Evolutionary conservation across 1,284 basidiomycete species (phyloP), one percentile per base, ranked within the genome.

Genomic region (Stygiomarasmius scandens): DNA sequence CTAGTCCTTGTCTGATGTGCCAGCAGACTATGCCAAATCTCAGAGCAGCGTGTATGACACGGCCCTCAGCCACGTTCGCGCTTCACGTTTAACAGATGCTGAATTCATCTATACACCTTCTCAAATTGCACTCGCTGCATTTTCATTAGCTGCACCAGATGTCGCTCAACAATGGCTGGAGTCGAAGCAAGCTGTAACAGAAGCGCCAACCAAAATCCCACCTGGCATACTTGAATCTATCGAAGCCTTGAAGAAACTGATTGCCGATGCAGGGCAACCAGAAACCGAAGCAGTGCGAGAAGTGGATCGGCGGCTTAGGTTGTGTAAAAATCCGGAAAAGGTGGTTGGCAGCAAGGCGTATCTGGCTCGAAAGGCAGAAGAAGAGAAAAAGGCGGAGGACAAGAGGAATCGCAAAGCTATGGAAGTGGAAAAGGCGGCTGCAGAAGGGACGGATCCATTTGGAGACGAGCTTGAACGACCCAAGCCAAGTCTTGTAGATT

Each of bases 251-350:
- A 81, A 84, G 63, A 65, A 64, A 3, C 69, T 89, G 66, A 86
- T 96, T 46, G 68, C 71, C 8, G 67, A 75, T 16, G 71, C 81
- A n/a, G 86, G 89, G n/a, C 74, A 77, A 27, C 77, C 93, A 16
- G 82, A 92, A 59, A 80, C 95, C n/a, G 92, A 93, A 61, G 79
- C 82, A 36, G 93, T 96, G 19, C 89, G 91, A 32, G 88, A 92
- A 66, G 87, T 97, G 3, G 96, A 98, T 70, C 83, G 89, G 67
- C 80, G 93, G 48, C 75, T 98, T 47, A 89, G 85, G 67, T 67
- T 89, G 43, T 97, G 95, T 76, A 92, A 93, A 68, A 97, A 98
- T 67, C 95, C 96, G 6, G 94, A 95, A 72, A 96, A 95, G 69
- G 87, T 96, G 11, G 85, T 88, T 3, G 94, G 93, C 11, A 95